These are phyloP conservation scores for Cyphellophora attinorum DNA, from an alignment of 2,329 filamentous ascomycete species.

Conservation along the genomic window DNA sequence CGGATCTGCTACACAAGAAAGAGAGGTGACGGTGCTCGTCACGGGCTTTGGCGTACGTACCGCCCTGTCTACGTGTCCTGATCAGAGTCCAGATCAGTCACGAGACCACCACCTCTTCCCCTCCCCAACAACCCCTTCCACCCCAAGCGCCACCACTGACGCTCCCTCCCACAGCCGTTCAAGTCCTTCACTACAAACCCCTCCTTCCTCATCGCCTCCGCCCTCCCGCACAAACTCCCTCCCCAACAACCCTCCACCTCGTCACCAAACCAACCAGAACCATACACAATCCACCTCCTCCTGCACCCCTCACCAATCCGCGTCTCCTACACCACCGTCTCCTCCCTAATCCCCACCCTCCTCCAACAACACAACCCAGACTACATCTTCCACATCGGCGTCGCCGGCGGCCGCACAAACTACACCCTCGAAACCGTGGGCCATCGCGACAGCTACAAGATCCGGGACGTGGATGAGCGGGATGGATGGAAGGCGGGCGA, in stretches of 20 bases:
- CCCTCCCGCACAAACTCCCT: conserved; percentile 53
- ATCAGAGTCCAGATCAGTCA: not conserved
- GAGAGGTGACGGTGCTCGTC: conserved; percentile 39
- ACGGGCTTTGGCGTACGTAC: conserved; percentile 35
- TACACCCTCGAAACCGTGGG: conserved; percentile 65
- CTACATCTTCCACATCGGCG: conserved; percentile 67
- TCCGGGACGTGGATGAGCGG: conserved; percentile 58
- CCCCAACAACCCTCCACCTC: conserved; percentile 27
- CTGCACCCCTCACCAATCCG: conserved; percentile 58
- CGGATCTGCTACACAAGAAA: conserved; percentile 1
- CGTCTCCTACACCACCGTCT: conserved; percentile 61
- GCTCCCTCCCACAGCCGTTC: conserved; percentile 52
- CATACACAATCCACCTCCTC: conserved; percentile 46
- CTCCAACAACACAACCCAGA: conserved; percentile 50
- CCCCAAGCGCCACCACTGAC: not conserved
- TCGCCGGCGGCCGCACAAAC: conserved; percentile 55
- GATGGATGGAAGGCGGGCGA: conserved; percentile 35
- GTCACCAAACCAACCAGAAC: conserved; percentile 24
- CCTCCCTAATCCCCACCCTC: conserved; percentile 53
- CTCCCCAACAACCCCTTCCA: not conserved
- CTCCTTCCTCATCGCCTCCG: conserved; percentile 66
- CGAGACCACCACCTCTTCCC: not conserved
- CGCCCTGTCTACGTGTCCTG: conserved; percentile 4
- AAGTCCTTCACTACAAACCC: conserved; percentile 66
- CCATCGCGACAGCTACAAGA: conserved; percentile 62